Percentiles rank a stretch among this genome's conserved stretches.
Conservation (phyloP, 179 eudicot genomes). For the Silene vulgaris region DNA sequence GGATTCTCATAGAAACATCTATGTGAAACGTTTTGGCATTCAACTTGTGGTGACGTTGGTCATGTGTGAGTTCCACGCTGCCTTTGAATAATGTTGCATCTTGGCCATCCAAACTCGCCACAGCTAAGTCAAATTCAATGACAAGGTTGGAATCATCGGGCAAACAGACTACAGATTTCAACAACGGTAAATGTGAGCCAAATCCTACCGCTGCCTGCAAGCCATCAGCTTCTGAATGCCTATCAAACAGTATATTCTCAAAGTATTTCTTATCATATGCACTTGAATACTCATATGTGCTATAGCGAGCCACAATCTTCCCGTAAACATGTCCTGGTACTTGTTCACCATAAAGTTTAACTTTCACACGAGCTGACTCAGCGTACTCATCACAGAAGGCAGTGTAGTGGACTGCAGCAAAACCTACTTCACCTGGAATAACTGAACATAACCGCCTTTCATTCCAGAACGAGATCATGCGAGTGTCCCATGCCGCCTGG, state of each 20-base stretch:
- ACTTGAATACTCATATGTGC: neutral
- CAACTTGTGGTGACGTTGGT: too few species aligned
- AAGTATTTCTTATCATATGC: neutral
- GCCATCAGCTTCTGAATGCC: neutral
- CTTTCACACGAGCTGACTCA: neutral
- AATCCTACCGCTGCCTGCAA: neutral
- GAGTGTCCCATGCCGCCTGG: neutral
- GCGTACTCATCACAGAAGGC: neutral
- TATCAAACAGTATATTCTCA: neutral
- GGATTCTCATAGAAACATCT: too few species aligned
- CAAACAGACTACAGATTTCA: neutral
- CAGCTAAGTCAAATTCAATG: neutral
- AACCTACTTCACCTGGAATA: neutral
- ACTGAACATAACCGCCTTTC: neutral
- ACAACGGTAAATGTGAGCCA: neutral
- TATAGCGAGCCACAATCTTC: constrained; percentile 3
- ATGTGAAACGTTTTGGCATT: too few species aligned
- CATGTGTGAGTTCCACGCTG: neutral
- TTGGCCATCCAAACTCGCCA: neutral
- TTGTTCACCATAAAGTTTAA: neutral
- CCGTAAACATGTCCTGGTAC: neutral
- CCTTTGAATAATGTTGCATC: neutral
- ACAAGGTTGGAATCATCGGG: neutral
- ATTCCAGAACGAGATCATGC: neutral
- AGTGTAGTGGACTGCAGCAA: neutral